Conservation (phyloP, 2,329 filamentous ascomycete genomes). For the Penicillium sp. region DNA sequence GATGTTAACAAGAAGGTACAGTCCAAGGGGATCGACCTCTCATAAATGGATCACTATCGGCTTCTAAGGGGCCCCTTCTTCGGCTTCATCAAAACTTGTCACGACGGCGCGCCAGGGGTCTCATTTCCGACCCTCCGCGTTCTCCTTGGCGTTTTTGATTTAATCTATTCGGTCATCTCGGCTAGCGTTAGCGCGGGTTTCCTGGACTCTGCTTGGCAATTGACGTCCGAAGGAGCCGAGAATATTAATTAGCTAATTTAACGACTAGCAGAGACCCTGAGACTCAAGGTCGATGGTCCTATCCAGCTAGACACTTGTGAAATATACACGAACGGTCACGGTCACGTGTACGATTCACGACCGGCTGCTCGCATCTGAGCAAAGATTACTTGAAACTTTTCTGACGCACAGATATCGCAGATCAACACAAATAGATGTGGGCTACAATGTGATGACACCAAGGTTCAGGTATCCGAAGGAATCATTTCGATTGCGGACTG, state of each 20-base stretch:
- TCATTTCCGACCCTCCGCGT: conserved; percentile 28
- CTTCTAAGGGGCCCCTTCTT: neutral
- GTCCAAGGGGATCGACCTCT: neutral
- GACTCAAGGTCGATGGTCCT: too few species aligned
- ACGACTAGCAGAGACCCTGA: too few species aligned
- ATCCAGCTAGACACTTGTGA: neutral
- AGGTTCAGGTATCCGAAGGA: too few species aligned
- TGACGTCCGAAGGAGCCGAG: neutral
- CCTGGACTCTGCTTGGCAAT: neutral
- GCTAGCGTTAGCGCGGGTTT: conserved; percentile 12
- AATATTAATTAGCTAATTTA: neutral
- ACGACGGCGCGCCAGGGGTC: conserved; percentile 15
- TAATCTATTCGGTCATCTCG: conserved; percentile 23
- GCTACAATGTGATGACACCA: too few species aligned
- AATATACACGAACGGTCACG: too few species aligned
- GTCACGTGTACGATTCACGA: too few species aligned
- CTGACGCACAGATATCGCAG: too few species aligned
- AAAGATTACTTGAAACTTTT: too few species aligned
- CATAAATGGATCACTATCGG: neutral
- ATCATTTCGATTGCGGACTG: too few species aligned
- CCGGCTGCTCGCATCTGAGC: too few species aligned
- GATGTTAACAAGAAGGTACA: neutral
- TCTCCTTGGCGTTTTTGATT: conserved; percentile 18
- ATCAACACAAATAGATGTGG: too few species aligned
- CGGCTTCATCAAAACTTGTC: neutral